Evolutionary conservation across 2,329 filamentous ascomycete species (phyloP).

Genomic region (Pyrenophora seminiperda): DNA sequence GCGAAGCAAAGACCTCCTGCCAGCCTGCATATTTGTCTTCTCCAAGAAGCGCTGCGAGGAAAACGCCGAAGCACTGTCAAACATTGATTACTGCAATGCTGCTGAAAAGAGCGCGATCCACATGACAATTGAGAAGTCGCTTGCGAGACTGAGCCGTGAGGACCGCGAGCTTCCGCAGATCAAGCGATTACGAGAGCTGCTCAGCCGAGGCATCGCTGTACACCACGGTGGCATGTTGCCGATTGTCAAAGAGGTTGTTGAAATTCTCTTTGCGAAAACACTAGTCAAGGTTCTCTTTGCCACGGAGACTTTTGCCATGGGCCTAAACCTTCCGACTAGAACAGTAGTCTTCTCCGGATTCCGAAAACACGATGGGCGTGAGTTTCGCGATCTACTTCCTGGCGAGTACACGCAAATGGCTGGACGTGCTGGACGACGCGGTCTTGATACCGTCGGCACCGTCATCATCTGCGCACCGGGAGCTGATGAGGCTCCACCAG

Average conservation of each 20-base stretch:
- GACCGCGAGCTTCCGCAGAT: conserved; percentile 93
- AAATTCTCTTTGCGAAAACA: conserved; percentile 93
- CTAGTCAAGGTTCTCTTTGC: conserved; percentile 97
- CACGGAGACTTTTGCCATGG: conserved; percentile 98
- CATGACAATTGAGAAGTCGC: conserved; percentile 95
- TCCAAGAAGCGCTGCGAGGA: conserved; percentile 98
- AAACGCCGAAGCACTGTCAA: conserved; percentile 92
- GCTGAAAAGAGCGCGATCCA: conserved; percentile 95
- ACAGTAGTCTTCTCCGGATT: conserved; percentile 98
- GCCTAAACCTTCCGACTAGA: conserved; percentile 89
- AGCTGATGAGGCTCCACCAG: conserved; percentile 85
- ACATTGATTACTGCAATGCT: conserved; percentile 92
- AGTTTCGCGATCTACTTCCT: conserved; percentile 86
- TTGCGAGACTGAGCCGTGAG: conserved; percentile 87
- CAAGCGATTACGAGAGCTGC: conserved; percentile 79
- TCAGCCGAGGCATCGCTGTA: conserved; percentile 88
- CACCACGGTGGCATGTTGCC: conserved; percentile 93
- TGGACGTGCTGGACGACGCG: conserved; percentile 88
- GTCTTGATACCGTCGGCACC: conserved; percentile 87
- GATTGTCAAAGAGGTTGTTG: conserved; percentile 97
- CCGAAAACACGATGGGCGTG: conserved; percentile 91
- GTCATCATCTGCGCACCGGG: conserved; percentile 88
- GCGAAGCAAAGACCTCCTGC: conserved; percentile 82
- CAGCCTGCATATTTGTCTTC: conserved; percentile 97
- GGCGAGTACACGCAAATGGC: conserved; percentile 99